Percentiles rank a stretch among this genome's conserved stretches.
These are phyloP conservation scores for Citrus maxima DNA, from an alignment of 345 rosid genomes.

Conservation along the genomic window DNA sequence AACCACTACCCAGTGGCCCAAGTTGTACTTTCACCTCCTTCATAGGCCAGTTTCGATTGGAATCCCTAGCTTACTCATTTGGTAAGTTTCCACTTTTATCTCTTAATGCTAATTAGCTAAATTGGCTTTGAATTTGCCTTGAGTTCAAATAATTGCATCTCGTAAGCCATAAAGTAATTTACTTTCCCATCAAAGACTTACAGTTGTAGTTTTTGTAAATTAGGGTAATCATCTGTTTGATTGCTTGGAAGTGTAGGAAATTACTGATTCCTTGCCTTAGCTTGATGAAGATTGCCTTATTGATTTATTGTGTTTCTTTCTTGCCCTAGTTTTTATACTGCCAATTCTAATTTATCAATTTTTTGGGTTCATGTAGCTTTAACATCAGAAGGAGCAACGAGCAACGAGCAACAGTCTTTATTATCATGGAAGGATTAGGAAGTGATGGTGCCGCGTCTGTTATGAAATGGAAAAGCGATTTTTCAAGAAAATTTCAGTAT, in stretches of 20 bases:
- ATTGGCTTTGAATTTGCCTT: not conserved
- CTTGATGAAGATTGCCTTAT: not conserved
- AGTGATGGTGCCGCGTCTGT: constrained; percentile 28
- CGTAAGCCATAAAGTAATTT: not conserved
- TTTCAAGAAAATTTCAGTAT: constrained; percentile 46
- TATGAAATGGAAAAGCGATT: constrained; percentile 43
- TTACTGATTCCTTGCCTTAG: not conserved
- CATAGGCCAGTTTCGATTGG: not conserved
- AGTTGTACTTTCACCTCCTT: not conserved
- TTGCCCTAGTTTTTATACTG: not conserved
- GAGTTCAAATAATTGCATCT: not conserved
- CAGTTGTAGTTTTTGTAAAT: not conserved
- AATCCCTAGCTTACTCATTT: not conserved
- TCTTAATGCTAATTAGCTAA: not conserved
- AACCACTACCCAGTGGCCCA: not conserved
- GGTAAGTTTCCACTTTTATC: not conserved
- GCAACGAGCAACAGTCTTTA: not conserved
- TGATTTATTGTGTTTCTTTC: not conserved
- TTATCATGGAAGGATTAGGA: constrained; percentile 39
- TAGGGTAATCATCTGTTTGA: not conserved
- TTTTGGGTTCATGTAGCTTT: constrained; percentile 6
- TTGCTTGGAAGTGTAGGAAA: not conserved
- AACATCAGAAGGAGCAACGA: not conserved
- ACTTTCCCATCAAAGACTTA: not conserved
- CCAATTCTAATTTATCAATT: not conserved